phyloP scores from a whole-genome alignment of 179 eudicot species.

The Actinidia chinensis region DNA sequence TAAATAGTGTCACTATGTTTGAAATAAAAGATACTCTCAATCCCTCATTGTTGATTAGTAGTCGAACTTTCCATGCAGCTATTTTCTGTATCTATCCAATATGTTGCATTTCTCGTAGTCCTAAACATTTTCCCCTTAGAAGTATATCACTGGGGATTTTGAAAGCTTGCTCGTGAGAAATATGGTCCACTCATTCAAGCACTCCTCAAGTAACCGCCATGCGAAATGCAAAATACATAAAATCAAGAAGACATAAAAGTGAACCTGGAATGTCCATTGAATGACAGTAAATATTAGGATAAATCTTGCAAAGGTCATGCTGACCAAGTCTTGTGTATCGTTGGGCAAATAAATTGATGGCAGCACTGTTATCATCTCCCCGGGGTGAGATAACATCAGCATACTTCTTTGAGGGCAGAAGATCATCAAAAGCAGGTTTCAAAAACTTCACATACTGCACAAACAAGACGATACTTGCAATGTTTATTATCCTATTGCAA shows the following conservation, averaged over 20 bases:
- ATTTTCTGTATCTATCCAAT: background rate
- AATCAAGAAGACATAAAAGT: slow-evolving; percentile 8
- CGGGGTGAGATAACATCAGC: slow-evolving; percentile 92
- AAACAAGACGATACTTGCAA: slow-evolving; percentile 4
- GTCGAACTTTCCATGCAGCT: background rate
- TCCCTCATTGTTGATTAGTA: background rate
- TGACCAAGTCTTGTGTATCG: slow-evolving; percentile 77
- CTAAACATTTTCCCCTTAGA: too few species aligned
- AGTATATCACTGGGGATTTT: too few species aligned
- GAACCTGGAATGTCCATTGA: slow-evolving; percentile 82
- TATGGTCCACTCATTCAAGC: too few species aligned
- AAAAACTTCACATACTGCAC: slow-evolving; percentile 84
- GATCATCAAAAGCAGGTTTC: slow-evolving; percentile 87
- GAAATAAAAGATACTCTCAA: background rate
- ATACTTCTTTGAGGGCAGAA: slow-evolving; percentile 78
- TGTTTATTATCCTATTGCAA: background rate
- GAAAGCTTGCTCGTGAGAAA: too few species aligned
- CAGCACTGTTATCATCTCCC: slow-evolving; percentile 85
- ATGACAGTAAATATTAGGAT: slow-evolving; percentile 68
- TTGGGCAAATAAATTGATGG: slow-evolving; percentile 75
- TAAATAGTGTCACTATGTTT: background rate
- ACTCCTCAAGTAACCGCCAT: too few species aligned
- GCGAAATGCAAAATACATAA: background rate
- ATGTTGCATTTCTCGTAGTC: background rate
- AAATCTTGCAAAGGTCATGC: slow-evolving; percentile 77